A percentile compares a stretch with the other conserved stretches of the same genome.
Conservation (phyloP, 1,139 yeast genomes). For the Geotrichum australiense region DNA sequence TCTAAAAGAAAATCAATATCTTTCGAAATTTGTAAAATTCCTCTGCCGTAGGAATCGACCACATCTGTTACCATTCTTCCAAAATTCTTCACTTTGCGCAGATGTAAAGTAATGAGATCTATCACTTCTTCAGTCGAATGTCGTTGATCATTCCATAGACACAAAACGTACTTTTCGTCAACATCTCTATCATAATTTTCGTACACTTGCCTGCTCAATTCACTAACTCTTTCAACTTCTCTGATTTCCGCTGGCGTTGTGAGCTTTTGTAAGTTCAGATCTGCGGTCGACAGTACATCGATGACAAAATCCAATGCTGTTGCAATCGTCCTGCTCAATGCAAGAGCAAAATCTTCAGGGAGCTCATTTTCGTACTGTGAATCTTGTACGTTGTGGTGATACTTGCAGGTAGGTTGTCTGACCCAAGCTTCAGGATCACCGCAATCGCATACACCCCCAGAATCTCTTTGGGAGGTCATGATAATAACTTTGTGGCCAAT, state of each 20-base stretch:
- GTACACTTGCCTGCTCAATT: constrained; percentile 37
- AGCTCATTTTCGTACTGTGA: not conserved
- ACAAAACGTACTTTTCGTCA: constrained; percentile 45
- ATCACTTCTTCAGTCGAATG: constrained; percentile 71
- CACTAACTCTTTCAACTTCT: constrained; percentile 30
- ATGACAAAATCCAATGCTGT: constrained; percentile 63
- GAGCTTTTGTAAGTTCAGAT: constrained; percentile 35
- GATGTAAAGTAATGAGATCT: constrained; percentile 55
- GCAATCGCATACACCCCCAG: constrained; percentile 94
- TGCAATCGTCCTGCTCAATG: constrained; percentile 41
- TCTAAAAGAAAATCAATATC: constrained; percentile 46
- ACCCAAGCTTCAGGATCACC: constrained; percentile 85
- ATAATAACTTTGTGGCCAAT: constrained; percentile 69
- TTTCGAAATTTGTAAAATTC: constrained; percentile 53
- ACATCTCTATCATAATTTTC: constrained; percentile 42
- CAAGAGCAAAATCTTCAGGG: constrained; percentile 25
- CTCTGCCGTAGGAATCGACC: constrained; percentile 62
- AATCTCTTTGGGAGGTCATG: constrained; percentile 67
- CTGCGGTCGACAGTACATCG: constrained; percentile 53
- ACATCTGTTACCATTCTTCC: constrained; percentile 66
- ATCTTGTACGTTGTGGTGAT: constrained; percentile 27
- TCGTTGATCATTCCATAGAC: constrained; percentile 72
- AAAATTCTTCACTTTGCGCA: constrained; percentile 58
- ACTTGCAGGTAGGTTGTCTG: constrained; percentile 46
- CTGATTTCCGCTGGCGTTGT: constrained; percentile 24